phyloP scores from a whole-genome alignment of 2,329 filamentous ascomycete genomes.

The Trichoderma brevicompactum region DNA sequence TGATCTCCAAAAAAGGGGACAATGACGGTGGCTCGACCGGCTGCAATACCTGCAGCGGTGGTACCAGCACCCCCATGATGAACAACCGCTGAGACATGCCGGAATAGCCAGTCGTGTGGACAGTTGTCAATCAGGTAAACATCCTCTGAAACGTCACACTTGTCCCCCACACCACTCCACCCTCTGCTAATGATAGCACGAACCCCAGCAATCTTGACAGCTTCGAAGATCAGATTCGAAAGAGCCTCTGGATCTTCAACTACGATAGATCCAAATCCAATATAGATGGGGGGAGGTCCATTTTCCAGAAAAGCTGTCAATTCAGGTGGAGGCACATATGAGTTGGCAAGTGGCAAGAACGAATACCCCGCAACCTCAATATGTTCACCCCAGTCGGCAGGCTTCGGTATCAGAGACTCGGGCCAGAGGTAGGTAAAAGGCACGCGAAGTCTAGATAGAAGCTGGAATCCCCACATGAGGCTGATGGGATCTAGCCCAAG shows the following conservation, averaged over 20 bases:
- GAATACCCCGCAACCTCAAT: constrained; percentile 67
- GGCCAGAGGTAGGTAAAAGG: constrained; percentile 77
- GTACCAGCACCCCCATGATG: constrained; percentile 70
- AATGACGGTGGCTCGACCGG: constrained; percentile 64
- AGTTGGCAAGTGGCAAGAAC: constrained; percentile 58
- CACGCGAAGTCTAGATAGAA: constrained; percentile 63
- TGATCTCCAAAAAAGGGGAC: constrained; percentile 70
- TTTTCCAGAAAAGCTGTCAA: constrained; percentile 58
- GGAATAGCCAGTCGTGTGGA: constrained; percentile 70
- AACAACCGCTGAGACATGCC: constrained; percentile 60
- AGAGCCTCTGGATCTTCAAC: constrained; percentile 63
- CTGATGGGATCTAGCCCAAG: constrained; percentile 68
- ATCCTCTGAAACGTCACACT: constrained; percentile 50
- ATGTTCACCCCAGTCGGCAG: constrained; percentile 62
- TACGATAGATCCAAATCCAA: constrained; percentile 71
- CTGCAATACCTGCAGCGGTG: constrained; percentile 65
- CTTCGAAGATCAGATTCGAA: constrained; percentile 63
- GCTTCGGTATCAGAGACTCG: constrained; percentile 67
- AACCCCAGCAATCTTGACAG: constrained; percentile 59
- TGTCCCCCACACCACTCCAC: constrained; percentile 64
- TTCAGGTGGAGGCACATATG: constrained; percentile 59
- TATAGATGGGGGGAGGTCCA: constrained; percentile 65
- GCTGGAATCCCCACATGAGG: constrained; percentile 67
- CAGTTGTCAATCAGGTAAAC: constrained; percentile 67
- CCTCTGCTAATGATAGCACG: constrained; percentile 66